These are phyloP conservation scores for Mollisia scopiformis DNA, from an alignment of 2,329 filamentous ascomycete species.

Conservation along the genomic window DNA sequence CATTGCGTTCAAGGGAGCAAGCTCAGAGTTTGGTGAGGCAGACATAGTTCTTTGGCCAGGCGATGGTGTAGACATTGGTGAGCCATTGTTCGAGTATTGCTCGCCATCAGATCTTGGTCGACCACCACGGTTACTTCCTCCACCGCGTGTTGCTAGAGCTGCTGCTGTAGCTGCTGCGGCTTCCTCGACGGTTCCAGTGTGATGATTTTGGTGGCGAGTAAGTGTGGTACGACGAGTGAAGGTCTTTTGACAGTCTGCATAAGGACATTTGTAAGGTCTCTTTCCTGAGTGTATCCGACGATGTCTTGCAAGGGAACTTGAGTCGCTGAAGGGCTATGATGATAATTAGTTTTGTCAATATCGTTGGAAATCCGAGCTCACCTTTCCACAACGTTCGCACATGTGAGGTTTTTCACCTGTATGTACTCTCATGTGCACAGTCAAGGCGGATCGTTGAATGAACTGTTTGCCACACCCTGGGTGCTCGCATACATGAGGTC, in stretches of 20 bases:
- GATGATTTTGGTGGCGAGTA: slow-evolving; percentile 93
- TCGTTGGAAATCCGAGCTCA: slow-evolving; percentile 43
- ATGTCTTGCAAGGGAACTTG: slow-evolving; percentile 90
- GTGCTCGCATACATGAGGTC: slow-evolving; percentile 91
- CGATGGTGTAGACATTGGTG: slow-evolving; percentile 79
- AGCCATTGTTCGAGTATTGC: slow-evolving; percentile 71
- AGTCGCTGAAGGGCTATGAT: slow-evolving; percentile 88
- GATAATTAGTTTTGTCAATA: slow-evolving; percentile 26
- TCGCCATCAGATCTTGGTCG: slow-evolving; percentile 71
- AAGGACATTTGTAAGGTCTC: slow-evolving; percentile 95
- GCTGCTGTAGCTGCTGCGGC: slow-evolving; percentile 87
- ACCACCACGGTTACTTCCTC: slow-evolving; percentile 42
- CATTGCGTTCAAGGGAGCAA: slow-evolving; percentile 69
- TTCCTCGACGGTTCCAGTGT: slow-evolving; percentile 93
- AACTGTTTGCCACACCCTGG: slow-evolving; percentile 92
- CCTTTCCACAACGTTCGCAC: slow-evolving; percentile 96
- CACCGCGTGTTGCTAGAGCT: slow-evolving; percentile 64
- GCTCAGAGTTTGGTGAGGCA: slow-evolving; percentile 77
- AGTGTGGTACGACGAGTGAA: slow-evolving; percentile 95
- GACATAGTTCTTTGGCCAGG: slow-evolving; percentile 79
- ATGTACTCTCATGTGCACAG: slow-evolving; percentile 92
- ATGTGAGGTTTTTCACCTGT: slow-evolving; percentile 98
- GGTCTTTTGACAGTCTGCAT: slow-evolving; percentile 96
- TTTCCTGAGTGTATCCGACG: slow-evolving; percentile 94
- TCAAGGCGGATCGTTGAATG: slow-evolving; percentile 93